These are phyloP conservation scores for Oldenlandia corymbosa DNA, from an alignment of 257 asterid species.

Conservation along the genomic window DNA sequence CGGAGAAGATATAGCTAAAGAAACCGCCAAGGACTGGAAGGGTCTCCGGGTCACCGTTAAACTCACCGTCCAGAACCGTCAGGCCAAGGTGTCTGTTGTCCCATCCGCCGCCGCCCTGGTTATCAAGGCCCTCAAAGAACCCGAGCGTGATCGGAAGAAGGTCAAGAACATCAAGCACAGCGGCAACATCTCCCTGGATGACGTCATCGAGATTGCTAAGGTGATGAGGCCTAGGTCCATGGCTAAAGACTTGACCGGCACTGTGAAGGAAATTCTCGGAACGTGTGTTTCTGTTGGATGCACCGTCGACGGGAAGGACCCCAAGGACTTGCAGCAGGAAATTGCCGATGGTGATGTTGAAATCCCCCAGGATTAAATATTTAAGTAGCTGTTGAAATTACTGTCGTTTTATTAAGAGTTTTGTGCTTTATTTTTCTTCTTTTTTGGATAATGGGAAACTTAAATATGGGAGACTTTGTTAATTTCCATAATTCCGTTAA, in stretches of 20 bases:
- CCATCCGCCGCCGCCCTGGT: slow-evolving; percentile 71
- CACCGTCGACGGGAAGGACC: slow-evolving; percentile 63
- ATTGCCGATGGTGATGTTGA: slow-evolving; percentile 56
- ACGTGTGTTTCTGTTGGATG: slow-evolving; percentile 72
- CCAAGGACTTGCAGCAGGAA: slow-evolving; percentile 72
- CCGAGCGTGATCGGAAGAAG: slow-evolving; percentile 66
- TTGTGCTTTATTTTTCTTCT: not conserved
- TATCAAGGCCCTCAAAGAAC: slow-evolving; percentile 70
- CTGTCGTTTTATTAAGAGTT: slow-evolving; percentile 4
- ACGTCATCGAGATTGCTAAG: slow-evolving; percentile 63
- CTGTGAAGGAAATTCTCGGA: slow-evolving; percentile 67
- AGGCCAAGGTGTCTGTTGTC: slow-evolving; percentile 63
- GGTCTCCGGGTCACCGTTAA: slow-evolving; percentile 73
- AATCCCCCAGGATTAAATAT: slow-evolving; percentile 44
- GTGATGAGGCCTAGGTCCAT: slow-evolving; percentile 52
- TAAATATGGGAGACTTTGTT: not conserved
- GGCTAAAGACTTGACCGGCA: slow-evolving; percentile 62
- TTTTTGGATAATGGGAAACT: slow-evolving; percentile 6
- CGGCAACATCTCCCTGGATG: slow-evolving; percentile 62
- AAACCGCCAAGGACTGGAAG: slow-evolving; percentile 79
- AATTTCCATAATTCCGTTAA: not conserved
- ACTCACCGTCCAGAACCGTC: slow-evolving; percentile 66
- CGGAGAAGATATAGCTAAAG: slow-evolving; percentile 70
- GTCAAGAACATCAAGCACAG: slow-evolving; percentile 59
- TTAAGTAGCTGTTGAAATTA: slow-evolving; percentile 1